These are phyloP conservation scores for Chaetomiaceae sp. DNA, from an alignment of 2,329 filamentous ascomycete species.

Conservation along the genomic window DNA sequence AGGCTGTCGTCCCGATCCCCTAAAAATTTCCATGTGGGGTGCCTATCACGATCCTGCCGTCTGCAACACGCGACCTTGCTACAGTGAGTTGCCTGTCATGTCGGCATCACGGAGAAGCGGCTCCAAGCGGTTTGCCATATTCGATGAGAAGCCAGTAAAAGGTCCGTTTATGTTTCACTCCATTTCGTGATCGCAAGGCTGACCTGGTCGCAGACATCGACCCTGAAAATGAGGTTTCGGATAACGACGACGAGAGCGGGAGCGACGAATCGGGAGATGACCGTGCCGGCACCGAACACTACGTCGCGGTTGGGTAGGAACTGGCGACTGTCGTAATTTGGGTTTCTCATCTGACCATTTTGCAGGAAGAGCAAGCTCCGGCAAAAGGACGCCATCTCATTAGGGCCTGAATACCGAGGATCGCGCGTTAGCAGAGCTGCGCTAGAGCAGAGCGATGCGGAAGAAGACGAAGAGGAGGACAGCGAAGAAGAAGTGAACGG, in stretches of 20 bases:
- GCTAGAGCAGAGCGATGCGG: constrained; percentile 48
- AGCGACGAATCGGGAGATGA: constrained; percentile 33
- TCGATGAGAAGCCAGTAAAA: constrained; percentile 55
- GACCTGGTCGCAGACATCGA: constrained; percentile 59
- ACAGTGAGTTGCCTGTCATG: constrained; percentile 22
- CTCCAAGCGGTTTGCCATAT: constrained; percentile 55
- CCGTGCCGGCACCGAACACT: constrained; percentile 66
- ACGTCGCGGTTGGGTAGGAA: constrained; percentile 63
- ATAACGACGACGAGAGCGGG: constrained; percentile 47
- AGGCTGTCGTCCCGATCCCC: constrained; percentile 9
- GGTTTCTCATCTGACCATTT: constrained; percentile 4
- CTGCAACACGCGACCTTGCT: not conserved
- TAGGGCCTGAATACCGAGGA: constrained; percentile 78
- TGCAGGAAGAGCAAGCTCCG: constrained; percentile 73
- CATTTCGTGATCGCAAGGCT: not conserved
- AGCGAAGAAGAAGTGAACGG: constrained; percentile 28
- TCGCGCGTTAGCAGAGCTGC: constrained; percentile 65
- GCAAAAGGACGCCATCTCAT: constrained; percentile 58
- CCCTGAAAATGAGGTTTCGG: constrained; percentile 61
- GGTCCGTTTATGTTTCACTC: constrained; percentile 38
- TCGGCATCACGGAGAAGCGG: constrained; percentile 32
- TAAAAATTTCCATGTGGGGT: constrained; percentile 26
- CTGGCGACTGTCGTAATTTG: no score
- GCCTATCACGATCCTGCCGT: constrained; percentile 8
- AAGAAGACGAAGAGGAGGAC: constrained; percentile 28